Percentiles rank a stretch among this genome's conserved stretches.
These are phyloP conservation scores for Hordeum vulgare DNA, from an alignment of 176 grass and related monocot genomes.

Conservation along the genomic window MorexV3_pseudomolecules_assembly NC_058520.1:83612718-83613217, in stretches of 20 bases:
- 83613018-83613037: constrained; percentile 14
- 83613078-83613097: not conserved
- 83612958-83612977: constrained; percentile 13
- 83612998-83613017: constrained; percentile 24
- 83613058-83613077: not conserved
- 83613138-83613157: no score
- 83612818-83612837: not conserved
- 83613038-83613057: not conserved
- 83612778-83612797: not conserved
- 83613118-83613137: no score
- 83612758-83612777: constrained; percentile 18
- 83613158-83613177: no score
- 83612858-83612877: not conserved
- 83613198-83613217: no score
- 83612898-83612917: not conserved
- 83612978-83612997: not conserved
- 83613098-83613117: no score
- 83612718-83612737: constrained; percentile 31
- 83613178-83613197: no score
- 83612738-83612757: constrained; percentile 36
- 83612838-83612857: not conserved
- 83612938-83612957: constrained; percentile 11
- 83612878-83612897: not conserved
- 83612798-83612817: not conserved
- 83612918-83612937: not conserved